Base-by-base conservation (phyloP, 2,329 filamentous ascomycete species). In the Curvularia hawaiiensis region DNA sequence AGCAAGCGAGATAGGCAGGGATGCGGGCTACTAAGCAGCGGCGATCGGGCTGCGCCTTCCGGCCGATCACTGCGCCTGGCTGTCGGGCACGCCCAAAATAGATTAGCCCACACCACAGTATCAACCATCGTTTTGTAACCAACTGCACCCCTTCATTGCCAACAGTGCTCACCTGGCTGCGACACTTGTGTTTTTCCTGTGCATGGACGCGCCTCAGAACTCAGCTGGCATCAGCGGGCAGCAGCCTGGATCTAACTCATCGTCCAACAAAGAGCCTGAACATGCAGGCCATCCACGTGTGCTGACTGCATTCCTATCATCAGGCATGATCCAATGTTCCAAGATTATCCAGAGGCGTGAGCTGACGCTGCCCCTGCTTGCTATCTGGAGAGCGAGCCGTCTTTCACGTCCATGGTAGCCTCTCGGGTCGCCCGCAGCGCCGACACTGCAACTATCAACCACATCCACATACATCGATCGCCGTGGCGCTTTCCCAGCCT, bases 101-200 rank as follows among this genome's bases (percentile, higher is more conserved):
- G 64, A 67, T 60, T 62, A 54, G 62, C 58, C 48, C 31, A 60
- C 59, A 63, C 62, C 56, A 61, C 54, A 56, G 52, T 52, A 62
- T 60, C 52, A 49, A 63, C 57, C 50, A 51, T 57, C 52, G 50
- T 30, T 53, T 50, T 48, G 50, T 47, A 31, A 60, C 54, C 53
- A 40, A 59, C 51, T 16, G 44, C 52, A 26, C 49, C 52, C 46
- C 39, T 59, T 54, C 33, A 6, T 38, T 18, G 35, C 41, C 51
- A 45, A 50, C 56, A 49, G 50, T 26, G 14, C 45, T 55, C 30
- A 40, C 26, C 16, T 48, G 31, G 33, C 40, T 48, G 48, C 45
- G 26, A 49, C 38, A 26, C 49, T 31, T 45, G 28, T 38, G 26
- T n/a, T 28, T 39, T 44, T 46, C 22, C 33, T 20, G 45, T n/a